These are phyloP conservation scores for Cutaneotrichosporon dermatis DNA, from an alignment of 1,284 basidiomycete genomes.

Conservation along the genomic window DNA sequence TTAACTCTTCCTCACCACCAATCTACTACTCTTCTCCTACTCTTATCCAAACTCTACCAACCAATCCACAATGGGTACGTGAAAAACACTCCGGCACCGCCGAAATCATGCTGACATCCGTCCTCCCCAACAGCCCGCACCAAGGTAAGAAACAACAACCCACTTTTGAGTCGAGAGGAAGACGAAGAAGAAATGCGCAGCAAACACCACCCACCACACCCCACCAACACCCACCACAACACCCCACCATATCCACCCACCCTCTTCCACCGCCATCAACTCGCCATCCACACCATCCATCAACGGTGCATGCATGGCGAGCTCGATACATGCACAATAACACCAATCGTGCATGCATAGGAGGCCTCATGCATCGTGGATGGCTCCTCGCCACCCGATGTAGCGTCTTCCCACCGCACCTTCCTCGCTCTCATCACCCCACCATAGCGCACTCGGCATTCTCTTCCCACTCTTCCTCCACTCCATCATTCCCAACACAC, in stretches of 20 bases:
- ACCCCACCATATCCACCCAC: not conserved
- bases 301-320: not conserved
- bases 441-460: not conserved
- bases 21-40: not conserved
- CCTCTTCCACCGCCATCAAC: not conserved
- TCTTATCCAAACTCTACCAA: not conserved
- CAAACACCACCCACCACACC: not conserved
- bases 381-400: not conserved
- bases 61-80: slow-evolving; percentile 14
- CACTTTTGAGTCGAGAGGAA: not conserved
- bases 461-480: not conserved
- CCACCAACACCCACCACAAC: not conserved
- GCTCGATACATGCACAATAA: not conserved
- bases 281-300: slow-evolving; percentile 7
- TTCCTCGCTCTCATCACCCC: not conserved
- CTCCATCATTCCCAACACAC: not conserved
- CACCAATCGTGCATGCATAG: not conserved
- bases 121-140: slow-evolving; percentile 17
- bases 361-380: not conserved
- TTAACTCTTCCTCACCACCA: slow-evolving; percentile 5
- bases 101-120: slow-evolving; percentile 5
- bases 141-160: slow-evolving; percentile 16
- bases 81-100: not conserved
- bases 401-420: not conserved
- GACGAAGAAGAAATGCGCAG: not conserved